Conservation (phyloP, 2,329 filamentous ascomycete genomes). For the Blastomyces percursus region DNA sequence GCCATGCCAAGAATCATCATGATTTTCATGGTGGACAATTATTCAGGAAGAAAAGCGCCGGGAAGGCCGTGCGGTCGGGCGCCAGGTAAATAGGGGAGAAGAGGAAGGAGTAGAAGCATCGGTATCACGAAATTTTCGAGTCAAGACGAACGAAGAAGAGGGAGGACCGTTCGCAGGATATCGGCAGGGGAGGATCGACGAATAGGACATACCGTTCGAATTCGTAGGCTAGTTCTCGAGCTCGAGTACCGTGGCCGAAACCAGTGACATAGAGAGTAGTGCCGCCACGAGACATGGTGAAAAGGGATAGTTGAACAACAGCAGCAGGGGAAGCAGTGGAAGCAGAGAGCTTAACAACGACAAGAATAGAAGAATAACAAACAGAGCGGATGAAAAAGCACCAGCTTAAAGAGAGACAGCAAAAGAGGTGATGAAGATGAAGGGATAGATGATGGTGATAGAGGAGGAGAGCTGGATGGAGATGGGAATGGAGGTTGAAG, state of each 20-base stretch:
- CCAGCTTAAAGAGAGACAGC: not conserved
- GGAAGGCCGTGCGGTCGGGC: conserved; percentile 10
- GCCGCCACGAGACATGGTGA: conserved; percentile 70
- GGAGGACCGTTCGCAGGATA: conserved; percentile 15
- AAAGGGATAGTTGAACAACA: conserved; percentile 1
- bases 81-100: conserved; percentile 7
- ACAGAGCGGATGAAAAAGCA: not conserved
- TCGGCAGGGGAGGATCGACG: conserved; percentile 14
- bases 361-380: not conserved
- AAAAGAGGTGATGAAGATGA: not conserved
- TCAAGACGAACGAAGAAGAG: conserved; percentile 13
- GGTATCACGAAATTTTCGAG: conserved; percentile 13
- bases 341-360: not conserved
- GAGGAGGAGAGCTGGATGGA: not conserved
- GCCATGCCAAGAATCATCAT: conserved; percentile 5
- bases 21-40: not conserved
- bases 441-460: not conserved
- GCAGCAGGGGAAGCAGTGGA: not conserved
- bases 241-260: conserved; percentile 97
- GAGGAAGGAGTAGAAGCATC: conserved; percentile 11
- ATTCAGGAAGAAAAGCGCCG: conserved; percentile 11
- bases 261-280: conserved; percentile 97
- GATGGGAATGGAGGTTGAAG: not conserved
- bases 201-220: conserved; percentile 95
- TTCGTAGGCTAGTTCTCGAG: conserved; percentile 98